Evolutionary conservation across 805 yeast genomes (phyloP).

Genomic region (Kodamaea kaohsiungensis): DNA sequence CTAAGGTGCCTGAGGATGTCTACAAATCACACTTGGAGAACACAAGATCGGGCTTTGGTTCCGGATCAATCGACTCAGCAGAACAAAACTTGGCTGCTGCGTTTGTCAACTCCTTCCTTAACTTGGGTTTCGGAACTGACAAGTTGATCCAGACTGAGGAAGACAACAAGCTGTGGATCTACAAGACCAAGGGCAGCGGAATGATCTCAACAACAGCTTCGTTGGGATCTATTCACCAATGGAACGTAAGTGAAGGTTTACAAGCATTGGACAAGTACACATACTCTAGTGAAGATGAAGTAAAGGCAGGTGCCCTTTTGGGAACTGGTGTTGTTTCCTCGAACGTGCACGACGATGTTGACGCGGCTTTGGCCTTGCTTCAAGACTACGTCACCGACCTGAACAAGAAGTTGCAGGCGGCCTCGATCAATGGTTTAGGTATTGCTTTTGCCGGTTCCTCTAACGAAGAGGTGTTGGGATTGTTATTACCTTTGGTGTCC

Average conservation of each 20-base stretch:
- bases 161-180: constrained; percentile 79
- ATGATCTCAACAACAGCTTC: constrained; percentile 92
- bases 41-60: constrained; percentile 56
- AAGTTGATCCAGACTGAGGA: constrained; percentile 73
- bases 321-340: constrained; percentile 93
- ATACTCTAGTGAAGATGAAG: constrained; percentile 80
- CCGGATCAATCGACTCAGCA: constrained; percentile 74
- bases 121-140: constrained; percentile 88
- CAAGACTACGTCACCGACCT: constrained; percentile 77
- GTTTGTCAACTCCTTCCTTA: constrained; percentile 90
- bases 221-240: constrained; percentile 83
- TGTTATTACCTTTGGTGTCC: constrained; percentile 79
- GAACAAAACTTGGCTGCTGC: constrained; percentile 92
- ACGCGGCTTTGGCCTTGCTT: constrained; percentile 82
- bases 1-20: constrained; percentile 93
- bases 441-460: constrained; percentile 94
- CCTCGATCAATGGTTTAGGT: constrained; percentile 90
- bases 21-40: constrained; percentile 89
- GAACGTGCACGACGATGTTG: constrained; percentile 94
- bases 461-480: constrained; percentile 75
- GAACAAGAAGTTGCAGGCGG: constrained; percentile 62
- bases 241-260: constrained; percentile 89
- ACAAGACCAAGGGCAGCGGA: constrained; percentile 88
- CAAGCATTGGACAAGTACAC: constrained; percentile 87
- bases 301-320: constrained; percentile 93